Evolutionary conservation across 768 basidiomycete genomes (phyloP), one percentile per base, ranked within the genome.

Genomic region (Kwoniella europaea): DNA sequence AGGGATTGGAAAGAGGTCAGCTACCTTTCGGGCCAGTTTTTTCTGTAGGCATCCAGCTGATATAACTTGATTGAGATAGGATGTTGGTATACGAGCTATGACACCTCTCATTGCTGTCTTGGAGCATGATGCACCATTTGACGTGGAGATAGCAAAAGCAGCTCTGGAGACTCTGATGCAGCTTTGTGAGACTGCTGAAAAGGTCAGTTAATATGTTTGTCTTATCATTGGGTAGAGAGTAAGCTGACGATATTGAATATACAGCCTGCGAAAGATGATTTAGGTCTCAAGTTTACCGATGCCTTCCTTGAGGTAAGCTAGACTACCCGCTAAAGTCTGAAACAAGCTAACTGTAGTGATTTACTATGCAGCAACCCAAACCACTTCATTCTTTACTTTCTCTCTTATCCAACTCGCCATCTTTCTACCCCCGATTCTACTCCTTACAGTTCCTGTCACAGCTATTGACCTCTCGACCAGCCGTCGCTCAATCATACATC

Each of bases 71-170:
- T 4, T 41, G 10, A n/a, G 44, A 5, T 71, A 85, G 84, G 93
- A 97, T 69, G 92, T 98, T 22, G 94, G 93, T 16, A 87, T 88
- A 71, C 87, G 87, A 58, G 91, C 93, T 1, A 86, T 98, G 9
- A 85, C 87, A 10, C 91, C 92, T 3, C 88, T 98, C 18, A 80
- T 97, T 3, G 90, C 91, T 35, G 91, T 93, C 42, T 86, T 98
- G 42, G 88, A 90, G 77, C 91, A 91, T 70, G 95, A 98, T 80
- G 92, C 94, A 0, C 90, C 92, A 74, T 88, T 94, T 63, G 97
- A 99, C 82, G 86, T 90, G 4, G 97, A 98, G 77, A 92, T 92
- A 71, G 95, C 91, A 1, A 97, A 93, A 80, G 95, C 94, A 22
- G 90, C 91, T 4, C 85, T 99, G 76, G 97, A 99, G 85, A 97